Percentiles rank a stretch among this genome's conserved stretches.
Evolutionary conservation across 495 filamentous ascomycete genomes (phyloP).

Genomic region (Penicillium robsamsonii): DNA sequence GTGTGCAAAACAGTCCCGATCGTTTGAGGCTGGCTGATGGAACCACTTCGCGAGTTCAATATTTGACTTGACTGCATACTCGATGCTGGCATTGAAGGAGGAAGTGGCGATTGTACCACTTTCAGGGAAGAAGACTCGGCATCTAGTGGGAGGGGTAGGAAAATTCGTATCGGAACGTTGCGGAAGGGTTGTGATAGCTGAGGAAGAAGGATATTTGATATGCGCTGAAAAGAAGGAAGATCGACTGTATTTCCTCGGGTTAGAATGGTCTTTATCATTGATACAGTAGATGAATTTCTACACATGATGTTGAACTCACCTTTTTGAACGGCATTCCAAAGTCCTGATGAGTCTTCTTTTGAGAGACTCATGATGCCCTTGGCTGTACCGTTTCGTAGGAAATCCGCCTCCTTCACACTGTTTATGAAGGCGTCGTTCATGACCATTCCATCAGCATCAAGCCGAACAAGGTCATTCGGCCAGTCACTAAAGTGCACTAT

Average conservation of each 20-base stretch:
- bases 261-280: constrained; percentile 5
- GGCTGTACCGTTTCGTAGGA: constrained; percentile 84
- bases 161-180: constrained; percentile 82
- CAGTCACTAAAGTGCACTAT: constrained; percentile 76
- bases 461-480: constrained; percentile 61
- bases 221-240: constrained; percentile 64
- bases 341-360: constrained; percentile 77
- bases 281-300: not conserved
- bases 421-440: constrained; percentile 88
- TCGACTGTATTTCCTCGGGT: constrained; percentile 56
- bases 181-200: constrained; percentile 66
- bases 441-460: constrained; percentile 59
- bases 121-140: constrained; percentile 51
- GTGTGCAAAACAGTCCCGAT: constrained; percentile 76
- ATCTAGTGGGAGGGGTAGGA: constrained; percentile 69
- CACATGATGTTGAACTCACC: constrained; percentile 50
- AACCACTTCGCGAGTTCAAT: constrained; percentile 25
- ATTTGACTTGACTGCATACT: constrained; percentile 29
- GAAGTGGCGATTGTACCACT: constrained; percentile 66
- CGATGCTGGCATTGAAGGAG: constrained; percentile 43
- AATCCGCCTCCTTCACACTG: constrained; percentile 93
- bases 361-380: constrained; percentile 91
- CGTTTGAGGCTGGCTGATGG: constrained; percentile 63
- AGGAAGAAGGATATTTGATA: constrained; percentile 77
- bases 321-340: constrained; percentile 83